phyloP scores from a whole-genome alignment of 2,329 filamentous ascomycete genomes.

The Exophiala bonariae region DNA sequence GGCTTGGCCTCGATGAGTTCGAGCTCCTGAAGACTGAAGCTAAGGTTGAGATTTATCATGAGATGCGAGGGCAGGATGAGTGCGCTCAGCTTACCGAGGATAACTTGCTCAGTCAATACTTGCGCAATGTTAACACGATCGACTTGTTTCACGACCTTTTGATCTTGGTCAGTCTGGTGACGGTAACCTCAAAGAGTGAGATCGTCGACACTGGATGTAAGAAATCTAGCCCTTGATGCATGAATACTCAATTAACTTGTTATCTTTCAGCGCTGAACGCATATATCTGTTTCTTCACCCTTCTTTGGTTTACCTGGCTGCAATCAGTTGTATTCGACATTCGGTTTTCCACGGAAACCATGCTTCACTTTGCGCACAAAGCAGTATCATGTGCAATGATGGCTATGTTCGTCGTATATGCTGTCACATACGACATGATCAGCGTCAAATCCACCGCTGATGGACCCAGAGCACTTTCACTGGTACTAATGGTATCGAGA shows the following conservation, averaged over 20 bases:
- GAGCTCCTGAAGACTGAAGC: too few relatives aligned
- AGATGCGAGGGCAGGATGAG: too few relatives aligned
- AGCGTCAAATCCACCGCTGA: conserved; percentile 41
- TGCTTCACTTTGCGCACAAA: conserved; percentile 62
- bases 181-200: conserved; percentile 58
- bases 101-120: too few relatives aligned
- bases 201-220: conserved; percentile 44
- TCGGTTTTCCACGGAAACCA: conserved; percentile 63
- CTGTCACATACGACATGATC: conserved; percentile 45
- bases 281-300: conserved; percentile 55
- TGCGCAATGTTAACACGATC: too few relatives aligned
- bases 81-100: too few relatives aligned
- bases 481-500: conserved; percentile 53
- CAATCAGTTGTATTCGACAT: conserved; percentile 65
- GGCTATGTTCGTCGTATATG: conserved; percentile 64
- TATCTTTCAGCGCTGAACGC: conserved; percentile 34
- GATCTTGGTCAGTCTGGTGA: conserved; percentile 64
- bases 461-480: conserved; percentile 44
- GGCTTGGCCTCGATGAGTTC: too few relatives aligned
- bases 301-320: conserved; percentile 69
- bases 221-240: too few relatives aligned
- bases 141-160: conserved; percentile 38
- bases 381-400: conserved; percentile 62
- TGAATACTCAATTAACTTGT: too few relatives aligned
- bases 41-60: too few relatives aligned